Conservation (phyloP, 2,329 filamentous ascomycete species). For the Nemania sp. region DNA sequence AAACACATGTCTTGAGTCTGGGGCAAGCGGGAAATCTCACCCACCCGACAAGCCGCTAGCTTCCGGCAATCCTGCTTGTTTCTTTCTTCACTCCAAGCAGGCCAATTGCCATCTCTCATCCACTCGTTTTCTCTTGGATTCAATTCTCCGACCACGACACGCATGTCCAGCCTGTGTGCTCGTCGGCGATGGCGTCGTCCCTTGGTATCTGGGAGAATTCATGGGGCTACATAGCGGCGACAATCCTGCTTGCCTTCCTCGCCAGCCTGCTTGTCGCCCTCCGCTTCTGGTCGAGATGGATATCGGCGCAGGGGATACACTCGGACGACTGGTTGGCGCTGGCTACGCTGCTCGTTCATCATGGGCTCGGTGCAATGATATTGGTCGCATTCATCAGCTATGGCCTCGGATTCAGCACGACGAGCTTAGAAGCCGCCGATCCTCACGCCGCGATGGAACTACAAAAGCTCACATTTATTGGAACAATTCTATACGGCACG, state of each 20-base stretch:
- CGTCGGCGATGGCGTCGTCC: constrained; percentile 41
- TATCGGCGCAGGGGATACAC: constrained; percentile 26
- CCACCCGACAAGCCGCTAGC: neutral
- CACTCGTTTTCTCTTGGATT: neutral
- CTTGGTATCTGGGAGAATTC: constrained; percentile 46
- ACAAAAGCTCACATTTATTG: constrained; percentile 36
- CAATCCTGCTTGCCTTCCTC: constrained; percentile 32
- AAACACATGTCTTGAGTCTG: constrained; percentile 23
- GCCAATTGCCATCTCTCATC: constrained; percentile 2
- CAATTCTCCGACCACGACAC: constrained; percentile 7
- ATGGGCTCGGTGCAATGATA: constrained; percentile 30
- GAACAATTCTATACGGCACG: constrained; percentile 34
- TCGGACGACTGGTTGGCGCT: constrained; percentile 39
- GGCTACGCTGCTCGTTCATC: constrained; percentile 31
- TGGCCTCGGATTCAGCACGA: constrained; percentile 29
- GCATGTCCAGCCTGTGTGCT: constrained; percentile 25
- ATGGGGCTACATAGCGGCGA: constrained; percentile 35
- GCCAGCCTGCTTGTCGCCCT: constrained; percentile 33
- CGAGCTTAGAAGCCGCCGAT: constrained; percentile 3
- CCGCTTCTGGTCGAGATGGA: constrained; percentile 38
- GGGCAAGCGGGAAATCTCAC: constrained; percentile 21
- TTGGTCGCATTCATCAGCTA: constrained; percentile 31
- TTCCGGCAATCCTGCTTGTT: neutral
- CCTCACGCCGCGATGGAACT: constrained; percentile 14
- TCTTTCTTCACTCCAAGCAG: neutral